Conservation (phyloP, 257 asterid species). For the Capsicum rhomboideum region DNA sequence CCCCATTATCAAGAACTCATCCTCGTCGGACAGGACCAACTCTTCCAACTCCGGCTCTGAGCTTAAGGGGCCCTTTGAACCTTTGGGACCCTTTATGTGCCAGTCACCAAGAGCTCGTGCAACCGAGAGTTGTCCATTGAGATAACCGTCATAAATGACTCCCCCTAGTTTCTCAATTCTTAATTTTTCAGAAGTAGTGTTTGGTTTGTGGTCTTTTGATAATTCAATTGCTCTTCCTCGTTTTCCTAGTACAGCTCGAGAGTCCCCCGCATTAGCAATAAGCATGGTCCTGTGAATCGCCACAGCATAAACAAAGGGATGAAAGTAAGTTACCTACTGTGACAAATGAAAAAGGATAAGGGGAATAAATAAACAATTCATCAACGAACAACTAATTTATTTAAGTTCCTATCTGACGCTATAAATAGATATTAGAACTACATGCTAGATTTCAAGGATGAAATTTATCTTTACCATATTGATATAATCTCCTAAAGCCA, state of each 20-base stretch:
- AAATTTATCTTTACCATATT: neutral
- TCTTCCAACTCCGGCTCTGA: conserved; percentile 76
- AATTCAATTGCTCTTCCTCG: conserved; percentile 72
- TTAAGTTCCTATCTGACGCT: neutral
- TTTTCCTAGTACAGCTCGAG: conserved; percentile 76
- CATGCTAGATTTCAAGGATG: neutral
- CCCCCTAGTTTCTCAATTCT: conserved; percentile 76
- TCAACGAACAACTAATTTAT: neutral
- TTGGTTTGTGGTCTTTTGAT: conserved; percentile 84
- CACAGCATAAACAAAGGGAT: neutral
- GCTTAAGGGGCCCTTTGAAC: conserved; percentile 52
- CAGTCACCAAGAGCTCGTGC: conserved; percentile 85
- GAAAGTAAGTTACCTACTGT: neutral
- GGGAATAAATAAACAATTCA: neutral
- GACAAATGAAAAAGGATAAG: neutral
- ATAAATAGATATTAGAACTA: neutral
- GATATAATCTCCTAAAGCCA: neutral
- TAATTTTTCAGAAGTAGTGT: conserved; percentile 50
- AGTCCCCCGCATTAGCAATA: conserved; percentile 80
- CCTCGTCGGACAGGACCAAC: conserved; percentile 48
- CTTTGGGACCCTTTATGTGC: conserved; percentile 86
- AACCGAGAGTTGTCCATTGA: conserved; percentile 80
- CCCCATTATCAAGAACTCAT: conserved; percentile 73
- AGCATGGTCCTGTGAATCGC: conserved; percentile 41
- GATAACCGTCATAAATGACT: conserved; percentile 71